Percentiles rank a stretch among this genome's conserved stretches.
phyloP scores from a whole-genome alignment of 805 yeast species.

The Danielia oregonensis region DNA sequence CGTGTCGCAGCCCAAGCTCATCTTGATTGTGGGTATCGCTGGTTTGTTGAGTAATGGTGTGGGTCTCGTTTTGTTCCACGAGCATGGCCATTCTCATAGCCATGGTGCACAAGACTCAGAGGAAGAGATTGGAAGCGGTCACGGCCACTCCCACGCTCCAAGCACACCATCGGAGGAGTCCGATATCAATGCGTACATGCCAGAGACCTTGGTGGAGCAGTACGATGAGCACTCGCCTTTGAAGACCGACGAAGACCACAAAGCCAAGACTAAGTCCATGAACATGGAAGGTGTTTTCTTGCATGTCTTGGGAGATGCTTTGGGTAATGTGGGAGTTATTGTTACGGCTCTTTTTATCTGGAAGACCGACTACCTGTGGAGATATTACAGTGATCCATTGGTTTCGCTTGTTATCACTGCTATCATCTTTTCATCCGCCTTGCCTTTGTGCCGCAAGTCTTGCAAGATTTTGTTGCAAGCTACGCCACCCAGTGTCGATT shows the following conservation, averaged over 20 bases:
- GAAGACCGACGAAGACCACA: conserved; percentile 12
- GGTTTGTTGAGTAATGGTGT: conserved; percentile 80
- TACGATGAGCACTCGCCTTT: conserved; percentile 37
- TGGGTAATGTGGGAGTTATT: conserved; percentile 93
- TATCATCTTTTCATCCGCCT: conserved; percentile 85
- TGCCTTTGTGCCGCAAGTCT: conserved; percentile 83
- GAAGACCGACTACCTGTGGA: conserved; percentile 90
- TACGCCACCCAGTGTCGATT: conserved; percentile 79
- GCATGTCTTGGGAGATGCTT: conserved; percentile 94
- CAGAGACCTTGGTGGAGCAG: conserved; percentile 44
- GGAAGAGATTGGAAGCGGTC: conserved; percentile 7
- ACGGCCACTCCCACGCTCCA: conserved; percentile 40
- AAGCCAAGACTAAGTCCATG: conserved; percentile 50
- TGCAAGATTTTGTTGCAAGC: conserved; percentile 89
- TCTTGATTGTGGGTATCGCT: conserved; percentile 74
- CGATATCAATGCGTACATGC: conserved; percentile 37
- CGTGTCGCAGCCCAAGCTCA: conserved; percentile 77
- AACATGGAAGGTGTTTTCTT: conserved; percentile 97
- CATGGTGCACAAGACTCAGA: conserved; percentile 28
- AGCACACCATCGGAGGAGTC: conserved; percentile 40
- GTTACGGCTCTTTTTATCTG: conserved; percentile 86
- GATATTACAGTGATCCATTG: conserved; percentile 78
- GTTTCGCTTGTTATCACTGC: conserved; percentile 82
- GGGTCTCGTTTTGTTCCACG: conserved; percentile 87
- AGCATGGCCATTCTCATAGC: conserved; percentile 46